Evolutionary conservation across 1,284 basidiomycete genomes (phyloP), one percentile per base, ranked within the genome.

Genomic region (Apiotrichum veenhuisii): DNA sequence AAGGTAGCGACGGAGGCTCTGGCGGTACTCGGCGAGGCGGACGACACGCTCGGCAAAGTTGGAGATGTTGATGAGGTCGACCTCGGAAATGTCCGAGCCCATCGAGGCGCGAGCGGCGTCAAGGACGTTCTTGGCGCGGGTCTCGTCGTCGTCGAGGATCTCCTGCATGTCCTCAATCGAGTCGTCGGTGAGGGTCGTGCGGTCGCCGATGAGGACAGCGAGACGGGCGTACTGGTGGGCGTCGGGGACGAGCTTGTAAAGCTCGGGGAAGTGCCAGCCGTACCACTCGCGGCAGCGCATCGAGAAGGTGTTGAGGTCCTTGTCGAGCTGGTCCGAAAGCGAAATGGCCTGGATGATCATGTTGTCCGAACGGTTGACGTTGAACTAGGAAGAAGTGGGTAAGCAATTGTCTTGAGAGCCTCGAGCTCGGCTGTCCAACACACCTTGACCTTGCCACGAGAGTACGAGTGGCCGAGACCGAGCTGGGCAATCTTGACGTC

Each of bases 271-370:
- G 78, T 98, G 96, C 82, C 96, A 98, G n/a, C 96, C 95, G 78
- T 98, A 98, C 96, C 96, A 98, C 77, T 98, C 95, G 66, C 95
- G 84, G 53, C 97, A 87, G 53, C 95, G 89, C 95, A 98, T 98
- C 26, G 93, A 89, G 76, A 98, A 98, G 26, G 95, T 87, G 82
- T 98, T 98, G 75, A 98, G 93, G 77, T 98, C 95, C 83, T 98
- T 98, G 85, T 98, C 95, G 73, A 98, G 88, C 73, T 97, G 94
- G 81, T 98, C 95, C 70, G 98, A 89, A 55, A 98, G 86, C 2
- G 95, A 90, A 72, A 98, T 98, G 54, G 95, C 95, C 80, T 98
- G 96, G 72, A 98, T 98, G 81, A 99, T 98, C 95, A 99, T 99
- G 82, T 98, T 99, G 82, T 99, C 95, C 63, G 91, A 87, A 65